Conservation (phyloP, 2,329 filamentous ascomycete genomes). For the Lizonia empirigonia region DNA sequence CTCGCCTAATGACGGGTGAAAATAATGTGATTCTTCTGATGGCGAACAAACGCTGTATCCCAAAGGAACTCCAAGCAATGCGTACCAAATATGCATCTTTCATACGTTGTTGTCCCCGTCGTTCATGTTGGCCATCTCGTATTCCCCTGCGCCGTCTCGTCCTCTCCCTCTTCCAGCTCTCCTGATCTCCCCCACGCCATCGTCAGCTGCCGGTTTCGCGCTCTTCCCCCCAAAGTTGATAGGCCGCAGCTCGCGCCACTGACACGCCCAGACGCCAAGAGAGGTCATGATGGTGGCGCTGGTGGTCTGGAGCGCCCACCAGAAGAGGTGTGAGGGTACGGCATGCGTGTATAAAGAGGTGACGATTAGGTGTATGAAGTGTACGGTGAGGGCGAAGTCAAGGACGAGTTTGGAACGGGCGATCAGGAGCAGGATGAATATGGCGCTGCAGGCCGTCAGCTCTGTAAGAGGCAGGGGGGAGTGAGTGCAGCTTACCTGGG, state of each 20-base stretch:
- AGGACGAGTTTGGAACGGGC: constrained; percentile 91
- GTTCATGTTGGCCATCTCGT: constrained; percentile 56
- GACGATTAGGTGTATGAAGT: constrained; percentile 78
- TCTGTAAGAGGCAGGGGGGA: not conserved
- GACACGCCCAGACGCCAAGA: constrained; percentile 87
- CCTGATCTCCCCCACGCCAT: constrained; percentile 48
- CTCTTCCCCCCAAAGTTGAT: constrained; percentile 73
- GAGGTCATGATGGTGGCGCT: constrained; percentile 68
- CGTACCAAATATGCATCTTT: constrained; percentile 22
- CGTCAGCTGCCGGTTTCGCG: constrained; percentile 54
- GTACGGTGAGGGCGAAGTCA: constrained; percentile 90
- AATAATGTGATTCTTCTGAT: constrained; percentile 21
- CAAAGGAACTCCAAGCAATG: constrained; percentile 38
- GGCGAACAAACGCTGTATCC: constrained; percentile 12
- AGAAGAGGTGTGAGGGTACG: constrained; percentile 78
- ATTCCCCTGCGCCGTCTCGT: constrained; percentile 54
- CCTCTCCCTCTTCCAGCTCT: constrained; percentile 49
- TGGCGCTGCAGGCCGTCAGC: constrained; percentile 63
- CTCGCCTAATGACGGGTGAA: not conserved
- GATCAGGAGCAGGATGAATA: constrained; percentile 82
- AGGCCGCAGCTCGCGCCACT: constrained; percentile 84
- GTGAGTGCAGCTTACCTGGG: constrained; percentile 59
- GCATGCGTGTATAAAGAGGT: constrained; percentile 78
- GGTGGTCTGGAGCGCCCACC: constrained; percentile 76
- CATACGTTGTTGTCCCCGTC: constrained; percentile 46